These are phyloP conservation scores for Apiotrichum gamsii DNA, from an alignment of 1,284 basidiomycete genomes.

Conservation along the genomic window DNA sequence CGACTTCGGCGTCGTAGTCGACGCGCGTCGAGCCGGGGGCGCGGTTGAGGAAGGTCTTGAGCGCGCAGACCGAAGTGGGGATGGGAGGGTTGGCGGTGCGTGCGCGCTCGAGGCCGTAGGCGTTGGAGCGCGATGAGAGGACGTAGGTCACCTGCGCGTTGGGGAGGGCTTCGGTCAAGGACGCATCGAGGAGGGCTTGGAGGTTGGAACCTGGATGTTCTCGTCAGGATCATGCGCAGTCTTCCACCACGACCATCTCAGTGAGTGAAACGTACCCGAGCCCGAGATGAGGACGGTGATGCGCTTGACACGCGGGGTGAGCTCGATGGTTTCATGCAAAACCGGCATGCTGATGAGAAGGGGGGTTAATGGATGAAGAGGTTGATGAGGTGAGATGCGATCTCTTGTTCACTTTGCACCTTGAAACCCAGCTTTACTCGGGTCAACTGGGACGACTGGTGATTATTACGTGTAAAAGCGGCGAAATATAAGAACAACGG, in stretches of 20 bases:
- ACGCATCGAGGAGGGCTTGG: slow-evolving; percentile 89
- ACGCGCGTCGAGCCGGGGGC: slow-evolving; percentile 66
- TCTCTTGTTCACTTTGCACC: no score
- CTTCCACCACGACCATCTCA: no score
- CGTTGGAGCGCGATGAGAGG: slow-evolving; percentile 85
- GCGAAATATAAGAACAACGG: no score
- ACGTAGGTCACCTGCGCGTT: slow-evolving; percentile 70
- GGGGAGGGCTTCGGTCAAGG: slow-evolving; percentile 55
- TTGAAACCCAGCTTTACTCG: no score
- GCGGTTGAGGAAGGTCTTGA: slow-evolving; percentile 75
- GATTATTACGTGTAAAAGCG: no score
- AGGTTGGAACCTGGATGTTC: slow-evolving; percentile 80
- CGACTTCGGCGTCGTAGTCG: slow-evolving; percentile 83
- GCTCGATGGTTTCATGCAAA: slow-evolving; percentile 20
- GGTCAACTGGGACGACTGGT: no score
- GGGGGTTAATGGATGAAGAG: background rate
- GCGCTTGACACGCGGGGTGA: slow-evolving; percentile 23
- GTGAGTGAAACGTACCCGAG: slow-evolving; percentile 69
- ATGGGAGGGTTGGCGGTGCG: slow-evolving; percentile 64
- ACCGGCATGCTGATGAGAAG: slow-evolving; percentile 19
- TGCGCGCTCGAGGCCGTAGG: slow-evolving; percentile 81
- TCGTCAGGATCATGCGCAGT: background rate
- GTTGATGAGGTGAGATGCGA: background rate
- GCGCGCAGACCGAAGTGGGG: slow-evolving; percentile 72
- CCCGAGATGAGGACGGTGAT: slow-evolving; percentile 71